These are phyloP conservation scores for Stramenopiles sp. DNA, from an alignment of 352 stramenopile species.

Conservation along the genomic window DNA sequence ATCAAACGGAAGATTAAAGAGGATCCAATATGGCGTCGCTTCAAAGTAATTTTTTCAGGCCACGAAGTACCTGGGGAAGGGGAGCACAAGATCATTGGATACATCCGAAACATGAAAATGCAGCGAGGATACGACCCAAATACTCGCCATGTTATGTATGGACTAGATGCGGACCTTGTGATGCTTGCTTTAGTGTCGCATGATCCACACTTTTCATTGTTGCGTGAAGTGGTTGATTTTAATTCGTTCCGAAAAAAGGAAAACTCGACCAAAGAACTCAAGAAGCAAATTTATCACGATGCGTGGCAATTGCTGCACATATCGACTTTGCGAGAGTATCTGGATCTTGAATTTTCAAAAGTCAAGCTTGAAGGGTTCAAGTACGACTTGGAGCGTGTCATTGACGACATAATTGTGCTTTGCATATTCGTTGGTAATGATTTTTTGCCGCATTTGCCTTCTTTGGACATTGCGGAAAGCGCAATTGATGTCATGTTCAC, in stretches of 20 bases:
- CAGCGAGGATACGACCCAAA: constrained; percentile 74
- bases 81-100: constrained; percentile 98
- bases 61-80: constrained; percentile 93
- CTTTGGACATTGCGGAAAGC: constrained; percentile 92
- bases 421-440: constrained; percentile 99
- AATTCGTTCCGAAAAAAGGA: constrained; percentile 34
- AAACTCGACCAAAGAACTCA: constrained; percentile 59
- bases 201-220: constrained; percentile 91
- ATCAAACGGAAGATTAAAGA: constrained; percentile 84
- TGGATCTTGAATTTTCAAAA: constrained; percentile 80
- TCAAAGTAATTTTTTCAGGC: constrained; percentile 89
- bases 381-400: constrained; percentile 87
- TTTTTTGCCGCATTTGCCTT: constrained; percentile 96
- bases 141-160: constrained; percentile 93
- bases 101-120: constrained; percentile 83
- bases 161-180: constrained; percentile 96
- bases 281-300: constrained; percentile 46
- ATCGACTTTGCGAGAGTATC: constrained; percentile 84
- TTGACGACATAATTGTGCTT: constrained; percentile 99
- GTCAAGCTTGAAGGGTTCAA: constrained; percentile 38
- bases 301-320: constrained; percentile 79
- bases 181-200: constrained; percentile 91
- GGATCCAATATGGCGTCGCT: constrained; percentile 78
- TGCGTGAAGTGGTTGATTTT: constrained; percentile 94
- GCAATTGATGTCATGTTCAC: constrained; percentile 95